Base-by-base conservation (phyloP, 2,329 filamentous ascomycete genomes). In the Neoascochyta sp. region DNA sequence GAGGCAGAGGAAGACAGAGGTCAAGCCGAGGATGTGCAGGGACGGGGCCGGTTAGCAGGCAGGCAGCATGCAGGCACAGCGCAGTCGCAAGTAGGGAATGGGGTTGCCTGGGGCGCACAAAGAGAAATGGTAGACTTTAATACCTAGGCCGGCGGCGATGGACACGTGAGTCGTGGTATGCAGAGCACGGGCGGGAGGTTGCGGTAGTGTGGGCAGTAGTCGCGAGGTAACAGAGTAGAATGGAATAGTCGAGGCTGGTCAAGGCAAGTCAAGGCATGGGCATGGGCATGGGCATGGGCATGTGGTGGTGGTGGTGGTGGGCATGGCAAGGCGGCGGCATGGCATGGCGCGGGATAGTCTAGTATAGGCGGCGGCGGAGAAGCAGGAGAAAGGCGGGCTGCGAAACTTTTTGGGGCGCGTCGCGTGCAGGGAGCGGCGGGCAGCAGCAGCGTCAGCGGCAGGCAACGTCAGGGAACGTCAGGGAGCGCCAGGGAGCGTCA, bases 321-420 rank as follows among this genome's bases (percentile, higher is more conserved):
- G 7, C n/a, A 7, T 21, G 19, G 19, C n/a, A n/a, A n/a, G n/a
- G 19, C 19, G 19, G 19, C n/a, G 19, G 19, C 7, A 21, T 21
- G 19, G 19, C n/a, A n/a, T n/a, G n/a, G n/a, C n/a, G n/a, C n/a
- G 19, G 19, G 19, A 21, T n/a, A n/a, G n/a, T n/a, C n/a, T n/a
- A n/a, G n/a, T n/a, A n/a, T n/a, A n/a, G n/a, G 43, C 36, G 26
- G 29, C 30, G 34, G 36, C 52, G 57, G 57, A 62, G 56, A 62
- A 42, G 40, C 48, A 57, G 56, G 57, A 62, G 56, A 62, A 50
- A 47, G 25, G 20, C 24, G 29, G 43, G 27, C 40, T 57, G 56
- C 56, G 47, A 45, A 47, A 58, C 42, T 29, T 40, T 44, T 32
- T 36, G 25, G 43, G 43, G n/a, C n/a, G n/a, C n/a, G n/a, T n/a